Percentiles rank a stretch among this genome's conserved stretches.
phyloP scores from a whole-genome alignment of 805 yeast species.

The Metschnikowia kofuensis region DNA sequence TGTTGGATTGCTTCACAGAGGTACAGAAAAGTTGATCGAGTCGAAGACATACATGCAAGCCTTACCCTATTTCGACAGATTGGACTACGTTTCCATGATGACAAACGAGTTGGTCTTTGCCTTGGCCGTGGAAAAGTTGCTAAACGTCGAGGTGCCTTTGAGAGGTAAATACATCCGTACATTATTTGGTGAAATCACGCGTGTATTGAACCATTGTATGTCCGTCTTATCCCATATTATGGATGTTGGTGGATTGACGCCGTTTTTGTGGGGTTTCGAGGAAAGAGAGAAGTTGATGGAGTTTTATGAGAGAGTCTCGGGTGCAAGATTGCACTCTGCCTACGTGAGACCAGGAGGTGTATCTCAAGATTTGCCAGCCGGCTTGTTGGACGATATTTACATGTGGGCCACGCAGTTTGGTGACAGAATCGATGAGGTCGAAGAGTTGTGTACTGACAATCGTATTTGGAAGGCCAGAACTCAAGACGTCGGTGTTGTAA shows the following conservation, averaged over 20 bases:
- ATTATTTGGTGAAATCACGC: conserved; percentile 81
- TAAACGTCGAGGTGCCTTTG: conserved; percentile 80
- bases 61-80: conserved; percentile 81
- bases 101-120: conserved; percentile 85
- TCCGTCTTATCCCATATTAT: conserved; percentile 82
- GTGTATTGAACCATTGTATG: conserved; percentile 82
- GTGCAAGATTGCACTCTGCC: conserved; percentile 87
- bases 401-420: conserved; percentile 98
- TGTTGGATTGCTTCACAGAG: conserved; percentile 83
- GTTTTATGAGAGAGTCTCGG: conserved; percentile 85
- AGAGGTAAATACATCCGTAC: conserved; percentile 85
- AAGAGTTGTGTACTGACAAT: conserved; percentile 84
- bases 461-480: conserved; percentile 92
- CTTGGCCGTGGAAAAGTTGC: conserved; percentile 78
- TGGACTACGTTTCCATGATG: conserved; percentile 86
- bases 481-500: conserved; percentile 70
- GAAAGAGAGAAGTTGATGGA: conserved; percentile 93
- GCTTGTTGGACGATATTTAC: conserved; percentile 83
- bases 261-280: conserved; percentile 92
- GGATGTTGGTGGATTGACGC: conserved; percentile 94
- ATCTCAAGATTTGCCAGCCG: conserved; percentile 81
- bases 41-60: conserved; percentile 86
- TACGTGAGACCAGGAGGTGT: conserved; percentile 93
- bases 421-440: conserved; percentile 87
- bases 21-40: conserved; percentile 86